phyloP scores from a whole-genome alignment of 495 filamentous ascomycete species.

The Venustampulla echinocandica region DNA sequence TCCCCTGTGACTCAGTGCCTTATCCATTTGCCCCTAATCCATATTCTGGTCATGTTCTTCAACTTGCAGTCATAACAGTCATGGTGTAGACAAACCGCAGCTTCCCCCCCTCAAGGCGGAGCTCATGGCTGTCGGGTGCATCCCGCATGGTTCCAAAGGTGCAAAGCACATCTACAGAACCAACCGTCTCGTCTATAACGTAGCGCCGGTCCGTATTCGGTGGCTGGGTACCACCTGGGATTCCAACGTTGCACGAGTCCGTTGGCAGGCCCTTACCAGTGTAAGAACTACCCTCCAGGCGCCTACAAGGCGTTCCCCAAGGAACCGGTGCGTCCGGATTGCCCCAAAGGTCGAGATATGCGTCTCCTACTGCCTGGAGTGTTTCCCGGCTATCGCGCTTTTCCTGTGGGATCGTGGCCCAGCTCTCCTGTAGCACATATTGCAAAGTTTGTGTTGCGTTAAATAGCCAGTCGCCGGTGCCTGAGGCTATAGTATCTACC shows the following conservation, averaged over 20 bases:
- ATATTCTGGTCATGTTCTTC: no score
- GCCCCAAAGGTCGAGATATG: slow-evolving; percentile 7
- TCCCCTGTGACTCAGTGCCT: no score
- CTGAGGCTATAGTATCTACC: slow-evolving; percentile 1
- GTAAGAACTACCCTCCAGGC: slow-evolving; percentile 1
- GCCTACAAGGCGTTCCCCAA: slow-evolving; percentile 7
- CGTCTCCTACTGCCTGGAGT: slow-evolving; percentile 5
- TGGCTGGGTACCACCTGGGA: not conserved
- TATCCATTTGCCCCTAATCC: no score
- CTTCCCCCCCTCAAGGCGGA: slow-evolving; percentile 6
- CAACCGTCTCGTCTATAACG: slow-evolving; percentile 10
- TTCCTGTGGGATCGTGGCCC: not conserved
- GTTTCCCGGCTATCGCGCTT: not conserved
- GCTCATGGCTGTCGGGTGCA: slow-evolving; percentile 6
- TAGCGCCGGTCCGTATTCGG: slow-evolving; percentile 2
- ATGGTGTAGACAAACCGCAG: slow-evolving; percentile 7
- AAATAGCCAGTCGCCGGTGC: slow-evolving; percentile 1
- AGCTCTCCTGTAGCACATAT: slow-evolving; percentile 1
- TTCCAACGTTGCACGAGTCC: not conserved
- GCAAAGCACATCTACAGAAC: slow-evolving; percentile 6
- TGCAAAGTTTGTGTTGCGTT: not conserved
- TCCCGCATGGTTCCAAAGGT: not conserved
- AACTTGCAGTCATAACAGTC: slow-evolving; percentile 1
- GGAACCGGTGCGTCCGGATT: slow-evolving; percentile 2
- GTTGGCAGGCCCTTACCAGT: not conserved